Conservation (phyloP, 345 rosid species). For the Lenwebbia sp. region DNA sequence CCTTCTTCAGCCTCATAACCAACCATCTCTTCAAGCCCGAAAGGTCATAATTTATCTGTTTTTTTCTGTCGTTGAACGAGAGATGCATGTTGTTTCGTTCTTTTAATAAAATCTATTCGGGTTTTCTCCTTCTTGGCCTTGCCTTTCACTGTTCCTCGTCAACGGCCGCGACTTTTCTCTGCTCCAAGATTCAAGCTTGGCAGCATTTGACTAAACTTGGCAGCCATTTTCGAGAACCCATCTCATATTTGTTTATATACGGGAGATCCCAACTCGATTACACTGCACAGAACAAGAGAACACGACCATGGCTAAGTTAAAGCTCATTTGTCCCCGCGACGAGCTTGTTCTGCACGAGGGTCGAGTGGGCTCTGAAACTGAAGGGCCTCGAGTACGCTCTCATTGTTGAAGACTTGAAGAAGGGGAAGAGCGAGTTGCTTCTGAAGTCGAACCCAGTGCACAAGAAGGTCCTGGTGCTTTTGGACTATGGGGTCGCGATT, state of each 20-base stretch:
- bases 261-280: no score
- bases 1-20: no score
- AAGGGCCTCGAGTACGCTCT: slow-evolving; percentile 14
- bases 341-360: slow-evolving; percentile 8
- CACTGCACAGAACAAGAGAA: no score
- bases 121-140: neutral
- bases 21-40: no score
- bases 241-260: no score
- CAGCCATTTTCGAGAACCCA: no score
- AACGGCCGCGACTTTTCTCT: no score
- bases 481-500: slow-evolving; percentile 1
- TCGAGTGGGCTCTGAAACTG: slow-evolving; percentile 19
- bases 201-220: no score
- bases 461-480: slow-evolving; percentile 21
- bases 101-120: neutral
- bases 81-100: no score
- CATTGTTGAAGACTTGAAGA: slow-evolving; percentile 5
- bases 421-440: slow-evolving; percentile 14
- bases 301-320: neutral
- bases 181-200: no score
- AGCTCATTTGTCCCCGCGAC: slow-evolving; percentile 1
- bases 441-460: slow-evolving; percentile 11
- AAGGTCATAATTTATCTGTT: no score
- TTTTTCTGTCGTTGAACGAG: no score
- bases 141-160: neutral